Evolutionary conservation across 352 stramenopile species (phyloP), one percentile per base, ranked within the genome.

Genomic region (Aphanomyces astaci): DNA sequence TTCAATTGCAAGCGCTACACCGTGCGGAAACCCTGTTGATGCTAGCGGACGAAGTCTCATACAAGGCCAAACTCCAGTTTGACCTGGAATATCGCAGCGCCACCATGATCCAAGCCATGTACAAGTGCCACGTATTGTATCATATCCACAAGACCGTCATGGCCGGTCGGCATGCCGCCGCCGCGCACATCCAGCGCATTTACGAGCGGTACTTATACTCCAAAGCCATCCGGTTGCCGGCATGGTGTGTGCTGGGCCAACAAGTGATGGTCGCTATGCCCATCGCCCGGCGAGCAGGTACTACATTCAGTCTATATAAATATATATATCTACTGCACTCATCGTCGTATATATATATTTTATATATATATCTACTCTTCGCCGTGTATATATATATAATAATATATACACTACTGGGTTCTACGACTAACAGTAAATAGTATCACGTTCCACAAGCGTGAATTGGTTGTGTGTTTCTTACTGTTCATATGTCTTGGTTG

Each of bases 191-290:
- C 57, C 84, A 92, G 56, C 77, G 80, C 52, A 84, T 82, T 54
- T 92, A 90, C 70, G 82, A 89, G 36, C 71, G 75, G 5, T 89
- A 88, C 36, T 70, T 93, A n/a, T 91, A 84, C 56, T 70, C 78
- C 27, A 80, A 84, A 1, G 82, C 82, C 0, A 75, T 81, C 5
- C 73, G 73, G 10, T 53, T 91, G 13, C 85, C 82, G 0, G 45
- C 62, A 11, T 91, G 82, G 85, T 93, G 82, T 66, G 72, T 84
- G 19, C 39, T 78, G 22, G 81, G 82, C 7, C 79, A 76, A 32
- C 82, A 93, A 64, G 80, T 91, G 22, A 45, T 93, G 27, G 74
- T 89, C 5, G 80, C 79, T 0, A 75, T 76, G n/a, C 87, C 76
- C 25, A 66, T 89, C 24, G 81, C 82, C 1, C 39, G 43, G 22